Conservation (phyloP, 257 asterid genomes). For the Nicotiana obtusifolia region DNA sequence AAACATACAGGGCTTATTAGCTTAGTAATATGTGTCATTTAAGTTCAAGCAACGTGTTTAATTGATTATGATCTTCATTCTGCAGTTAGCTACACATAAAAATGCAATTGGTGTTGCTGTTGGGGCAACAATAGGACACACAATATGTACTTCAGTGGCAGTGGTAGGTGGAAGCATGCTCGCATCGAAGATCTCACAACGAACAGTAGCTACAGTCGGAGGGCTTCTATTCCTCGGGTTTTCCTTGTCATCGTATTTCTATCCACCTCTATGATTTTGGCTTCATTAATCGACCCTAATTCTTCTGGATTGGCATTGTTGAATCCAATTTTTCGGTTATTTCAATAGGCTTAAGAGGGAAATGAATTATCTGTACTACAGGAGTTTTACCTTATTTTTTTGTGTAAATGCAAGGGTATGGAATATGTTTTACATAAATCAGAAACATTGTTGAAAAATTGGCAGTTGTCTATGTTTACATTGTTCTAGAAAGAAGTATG, state of each 20-base stretch:
- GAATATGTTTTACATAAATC: neutral
- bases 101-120: constrained; percentile 86
- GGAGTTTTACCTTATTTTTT: neutral
- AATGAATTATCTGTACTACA: neutral
- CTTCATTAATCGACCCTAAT: constrained; percentile 30
- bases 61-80: neutral
- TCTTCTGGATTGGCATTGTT: neutral
- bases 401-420: neutral
- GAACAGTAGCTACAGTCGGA: constrained; percentile 84
- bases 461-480: neutral
- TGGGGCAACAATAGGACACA: constrained; percentile 85
- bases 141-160: constrained; percentile 84
- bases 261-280: constrained; percentile 62
- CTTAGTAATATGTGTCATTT: neutral
- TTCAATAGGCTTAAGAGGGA: neutral
- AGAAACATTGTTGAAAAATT: neutral
- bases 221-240: constrained; percentile 91
- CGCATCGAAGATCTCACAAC: constrained; percentile 94
- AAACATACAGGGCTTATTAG: neutral
- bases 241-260: constrained; percentile 78
- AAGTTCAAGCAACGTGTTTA: neutral
- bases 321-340: neutral
- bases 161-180: constrained; percentile 97
- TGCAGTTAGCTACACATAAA: constrained; percentile 91
- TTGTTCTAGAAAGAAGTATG: neutral